phyloP scores from a whole-genome alignment of 2,329 filamentous ascomycete genomes.

The Triangularia setosa region DNA sequence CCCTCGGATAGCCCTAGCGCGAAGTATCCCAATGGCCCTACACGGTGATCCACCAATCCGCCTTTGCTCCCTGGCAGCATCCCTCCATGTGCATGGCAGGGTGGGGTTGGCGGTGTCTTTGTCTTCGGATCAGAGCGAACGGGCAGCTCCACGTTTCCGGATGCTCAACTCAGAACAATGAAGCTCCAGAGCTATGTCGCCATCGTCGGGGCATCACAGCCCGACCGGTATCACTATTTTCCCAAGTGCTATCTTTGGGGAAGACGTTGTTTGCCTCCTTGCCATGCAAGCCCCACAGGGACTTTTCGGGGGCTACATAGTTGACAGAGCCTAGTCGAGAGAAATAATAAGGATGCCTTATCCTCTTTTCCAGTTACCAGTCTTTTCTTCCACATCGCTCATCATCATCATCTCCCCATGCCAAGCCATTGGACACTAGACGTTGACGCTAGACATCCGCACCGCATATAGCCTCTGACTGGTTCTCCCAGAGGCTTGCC shows the following conservation, averaged over 20 bases:
- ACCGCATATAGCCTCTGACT: neutral
- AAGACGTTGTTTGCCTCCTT: slow-evolving; percentile 2
- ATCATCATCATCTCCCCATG: slow-evolving; percentile 1
- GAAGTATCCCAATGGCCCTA: neutral
- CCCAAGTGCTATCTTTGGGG: neutral
- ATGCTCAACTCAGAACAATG: neutral
- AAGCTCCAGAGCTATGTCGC: slow-evolving; percentile 4
- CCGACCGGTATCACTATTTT: slow-evolving; percentile 15
- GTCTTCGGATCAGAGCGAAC: slow-evolving; percentile 5
- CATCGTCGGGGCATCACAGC: slow-evolving; percentile 25
- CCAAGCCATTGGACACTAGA: neutral
- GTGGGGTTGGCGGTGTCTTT: slow-evolving; percentile 6
- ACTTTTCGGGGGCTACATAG: neutral
- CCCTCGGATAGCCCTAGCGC: slow-evolving; percentile 1
- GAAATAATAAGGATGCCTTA: slow-evolving; percentile 6
- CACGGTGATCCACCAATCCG: neutral
- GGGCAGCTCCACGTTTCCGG: slow-evolving; percentile 9
- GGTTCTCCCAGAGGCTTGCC: neutral
- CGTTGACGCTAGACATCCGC: slow-evolving; percentile 16
- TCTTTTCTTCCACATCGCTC: neutral
- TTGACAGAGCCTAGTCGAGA: slow-evolving; percentile 2
- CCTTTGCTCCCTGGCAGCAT: neutral
- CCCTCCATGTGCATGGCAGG: slow-evolving; percentile 1
- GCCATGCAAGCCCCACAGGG: slow-evolving; percentile 10
- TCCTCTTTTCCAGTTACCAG: neutral